Evolutionary conservation across 2,329 filamentous ascomycete species (phyloP), one percentile per base, ranked within the genome.

Genomic region (Talaromyces sp.): DNA sequence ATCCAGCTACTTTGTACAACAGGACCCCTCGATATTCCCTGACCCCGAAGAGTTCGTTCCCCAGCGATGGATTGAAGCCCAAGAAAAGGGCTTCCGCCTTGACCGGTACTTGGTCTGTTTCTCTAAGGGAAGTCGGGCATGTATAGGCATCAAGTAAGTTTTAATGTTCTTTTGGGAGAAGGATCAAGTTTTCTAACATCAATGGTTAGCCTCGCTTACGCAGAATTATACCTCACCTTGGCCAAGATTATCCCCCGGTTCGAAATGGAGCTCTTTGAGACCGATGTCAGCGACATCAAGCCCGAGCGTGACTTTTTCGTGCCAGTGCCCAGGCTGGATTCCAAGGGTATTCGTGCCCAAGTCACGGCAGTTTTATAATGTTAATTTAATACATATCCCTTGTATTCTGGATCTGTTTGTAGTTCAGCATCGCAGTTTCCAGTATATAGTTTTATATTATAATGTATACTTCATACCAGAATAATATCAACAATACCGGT

Each of bases 111-210:
- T 79, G 36, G 69, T 79, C 7, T 63, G 73, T 0, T 80, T 80
- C 59, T 70, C 70, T 40, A 74, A 72, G 52, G 81, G 80, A 0
- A 76, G 72, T 4, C 69, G 80, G 31, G 75, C 76, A 67, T 83
- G 81, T 63, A 70, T 79, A n/a, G 81, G 81, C n/a, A 78, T 78
- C 52, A 78, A 82, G 70, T 73, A 66, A 33, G 67, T 36, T 27
- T 16, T 33, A n/a, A 16, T 5, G 33, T 30, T 23, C n/a, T 7
- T 23, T 10, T 12, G 18, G 42, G 36, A 42, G 33, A 42, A 27
- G 34, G 34, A 2, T 2, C 34, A 51, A n/a, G 36, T n/a, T 9
- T 28, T 7, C 30, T 31, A 56, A 59, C 58, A 50, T 36, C 59
- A 28, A 27, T 34, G 28, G 14, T 18, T 68, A 75, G 73, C 33